Conservation (phyloP, 352 stramenopile species). For the Phytophthora sojae region DNA sequence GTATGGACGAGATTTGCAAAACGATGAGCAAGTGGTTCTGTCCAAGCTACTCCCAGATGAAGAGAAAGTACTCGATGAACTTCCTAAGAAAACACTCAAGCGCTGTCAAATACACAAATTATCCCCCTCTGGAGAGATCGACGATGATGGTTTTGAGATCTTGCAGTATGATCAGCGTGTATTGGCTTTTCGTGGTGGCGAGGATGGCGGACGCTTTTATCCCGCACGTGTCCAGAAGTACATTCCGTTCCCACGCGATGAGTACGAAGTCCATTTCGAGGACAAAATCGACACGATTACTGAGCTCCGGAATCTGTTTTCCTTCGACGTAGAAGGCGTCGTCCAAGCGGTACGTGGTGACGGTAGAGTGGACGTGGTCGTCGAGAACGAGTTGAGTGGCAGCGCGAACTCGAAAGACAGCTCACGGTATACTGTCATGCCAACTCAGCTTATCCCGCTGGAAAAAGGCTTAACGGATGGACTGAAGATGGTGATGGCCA, state of each 20-base stretch:
- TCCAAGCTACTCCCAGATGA: constrained; percentile 42
- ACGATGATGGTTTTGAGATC: constrained; percentile 57
- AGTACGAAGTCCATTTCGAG: constrained; percentile 69
- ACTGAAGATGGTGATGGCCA: constrained; percentile 49
- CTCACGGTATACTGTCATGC: constrained; percentile 13
- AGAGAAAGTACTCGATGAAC: constrained; percentile 41
- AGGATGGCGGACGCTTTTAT: constrained; percentile 66
- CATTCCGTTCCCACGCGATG: constrained; percentile 52
- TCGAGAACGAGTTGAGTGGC: constrained; percentile 23
- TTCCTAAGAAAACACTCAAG: constrained; percentile 36
- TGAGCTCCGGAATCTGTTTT: constrained; percentile 68
- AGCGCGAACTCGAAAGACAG: constrained; percentile 1
- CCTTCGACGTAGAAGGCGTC: constrained; percentile 60
- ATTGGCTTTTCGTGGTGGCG: constrained; percentile 66
- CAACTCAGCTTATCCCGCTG: constrained; percentile 52
- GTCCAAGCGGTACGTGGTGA: constrained; percentile 59
- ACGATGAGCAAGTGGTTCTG: constrained; percentile 41
- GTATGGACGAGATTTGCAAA: constrained; percentile 62
- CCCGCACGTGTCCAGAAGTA: constrained; percentile 63
- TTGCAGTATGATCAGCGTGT: constrained; percentile 71
- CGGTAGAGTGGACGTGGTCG: constrained; percentile 61
- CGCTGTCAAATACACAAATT: constrained; percentile 65
- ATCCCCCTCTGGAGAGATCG: constrained; percentile 53
- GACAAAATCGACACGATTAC: constrained; percentile 62
- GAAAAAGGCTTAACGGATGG: constrained; percentile 47